A percentile compares a stretch with the other conserved stretches of the same genome.
Conservation (phyloP, 208 protist genomes). For the Blastocrithidia nonstop region DNA sequence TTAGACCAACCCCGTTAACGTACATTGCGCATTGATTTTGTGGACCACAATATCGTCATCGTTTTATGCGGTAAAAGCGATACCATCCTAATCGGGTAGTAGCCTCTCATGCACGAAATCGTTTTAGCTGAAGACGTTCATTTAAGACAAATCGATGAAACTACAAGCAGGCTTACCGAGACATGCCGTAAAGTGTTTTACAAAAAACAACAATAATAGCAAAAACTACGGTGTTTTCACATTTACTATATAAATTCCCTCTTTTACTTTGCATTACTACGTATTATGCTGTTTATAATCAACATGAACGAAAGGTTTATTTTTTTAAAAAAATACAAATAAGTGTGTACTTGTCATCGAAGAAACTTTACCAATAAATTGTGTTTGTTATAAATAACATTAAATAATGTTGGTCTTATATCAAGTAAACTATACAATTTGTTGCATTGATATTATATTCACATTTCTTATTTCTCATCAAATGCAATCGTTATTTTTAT, state of each 20-base stretch:
- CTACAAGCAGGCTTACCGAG: conserved; percentile 82
- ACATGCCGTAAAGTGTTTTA: conserved; percentile 48
- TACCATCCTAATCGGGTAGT: conserved; percentile 73
- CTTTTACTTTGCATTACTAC: conserved; percentile 1
- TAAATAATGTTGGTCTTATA: too few relatives aligned
- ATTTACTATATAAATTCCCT: background rate
- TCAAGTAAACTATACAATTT: too few relatives aligned
- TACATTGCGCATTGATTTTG: conserved; percentile 79
- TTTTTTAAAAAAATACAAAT: too few relatives aligned
- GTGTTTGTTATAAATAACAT: too few relatives aligned
- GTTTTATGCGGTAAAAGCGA: conserved; percentile 82
- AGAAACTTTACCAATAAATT: too few relatives aligned
- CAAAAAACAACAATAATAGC: background rate
- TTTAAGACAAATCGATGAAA: conserved; percentile 88
- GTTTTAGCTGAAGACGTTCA: conserved; percentile 62
- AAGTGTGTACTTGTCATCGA: too few relatives aligned
- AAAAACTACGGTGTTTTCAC: background rate
- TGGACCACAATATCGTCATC: conserved; percentile 71
- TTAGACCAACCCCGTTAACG: conserved; percentile 25
- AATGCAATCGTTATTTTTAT: too few relatives aligned
- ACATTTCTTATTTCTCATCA: too few relatives aligned
- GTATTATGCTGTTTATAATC: too few relatives aligned
- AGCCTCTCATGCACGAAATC: conserved; percentile 53
- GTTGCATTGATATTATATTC: too few relatives aligned
- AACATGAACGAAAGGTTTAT: background rate